Base-by-base conservation (phyloP, 257 asterid species). In the Vinca minor region DNA sequence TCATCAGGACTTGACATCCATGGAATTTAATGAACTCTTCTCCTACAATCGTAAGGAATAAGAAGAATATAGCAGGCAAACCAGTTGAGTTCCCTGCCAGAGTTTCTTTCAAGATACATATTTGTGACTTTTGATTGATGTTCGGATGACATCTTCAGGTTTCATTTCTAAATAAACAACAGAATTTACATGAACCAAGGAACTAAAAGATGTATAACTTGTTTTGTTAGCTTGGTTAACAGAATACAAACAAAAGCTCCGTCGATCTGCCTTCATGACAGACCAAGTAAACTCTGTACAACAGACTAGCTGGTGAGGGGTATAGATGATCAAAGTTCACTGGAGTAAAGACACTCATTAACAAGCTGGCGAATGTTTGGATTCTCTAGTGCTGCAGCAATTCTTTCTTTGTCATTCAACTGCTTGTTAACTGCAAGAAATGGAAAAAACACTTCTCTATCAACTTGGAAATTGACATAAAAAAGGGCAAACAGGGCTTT, bases 291-390 rank as follows among this genome's bases (percentile, higher is more conserved):
- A 18, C 59, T 31, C 28, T 20, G 17, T 34, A 58, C 45, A 58
- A 58, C 45, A 58, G 5, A 23, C 49, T 17, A 20, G 49, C 29
- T 1, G 34, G 46, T 41, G 35, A 18, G 36, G n/a, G 57, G 5
- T 9, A 39, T n/a, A 14, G 39, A 20, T 26, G 31, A 62, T 42
- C 68, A 91, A 39, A 91, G 91, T 76, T 91, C 97, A 67, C 80
- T 81, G 12, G 98, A 85, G 72, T 77, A 85, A 28, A 91, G 87
- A 68, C 98, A 91, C 71, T 84, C 96, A 21, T 86, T 86, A 1
- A 91, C 98, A 29, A 91, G 96, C 66, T 88, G 96, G 72, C 95
- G 95, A 71, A 91, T 89, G 74, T 91, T 86, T 10, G 98, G 98
- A 72, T 78, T 91, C 85, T 91, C 96, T 74, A 86, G 63, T 4